Base-by-base conservation (phyloP, 2,329 filamentous ascomycete genomes). In the Bipolaris cookei region DNA sequence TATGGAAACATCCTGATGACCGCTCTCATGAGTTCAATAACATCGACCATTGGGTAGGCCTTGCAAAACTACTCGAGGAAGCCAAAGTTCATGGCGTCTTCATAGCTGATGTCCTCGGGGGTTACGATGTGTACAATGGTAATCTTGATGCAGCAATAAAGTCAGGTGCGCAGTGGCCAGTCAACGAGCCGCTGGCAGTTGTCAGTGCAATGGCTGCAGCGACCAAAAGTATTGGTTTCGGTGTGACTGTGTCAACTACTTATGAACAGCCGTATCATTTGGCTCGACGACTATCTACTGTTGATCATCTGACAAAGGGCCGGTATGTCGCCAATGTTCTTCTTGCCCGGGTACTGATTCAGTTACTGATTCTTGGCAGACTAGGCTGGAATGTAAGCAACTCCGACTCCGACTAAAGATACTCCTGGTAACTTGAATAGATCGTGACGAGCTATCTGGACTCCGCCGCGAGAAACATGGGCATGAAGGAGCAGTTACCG, bases 201-300 rank as follows among this genome's bases (percentile, higher is more conserved):
- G 79, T 90, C 0, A 81, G 87, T 2, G 86, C 87, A 2, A 88
- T 90, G 86, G 87, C 88, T 0, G 87, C 87, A 1, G 87, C 80
- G 0, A 90, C 88, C 0, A 82, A 84, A 61, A 88, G 80, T 56
- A 82, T 91, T n/a, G 85, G 85, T 0, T 90, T 90, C 58, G 88
- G 88, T 0, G 85, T 90, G 1, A 90, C 88, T 0, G 82, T 87
- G 0, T 84, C 84, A 1, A 89, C 88, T 0, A 89, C 86, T 0
- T 90, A 90, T 59, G 88, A 90, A 69, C 83, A 87, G 67, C 88
- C 88, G 0, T 90, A 89, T 65, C 84, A 88, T 62, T 77, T 90
- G 13, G 88, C 88, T 0, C 76, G 88, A 16, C 77, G 87, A n/a
- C 74, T 90, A 10, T 86, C 84, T 3, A 90, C 88, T 0, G 79